Conservation (phyloP, 257 asterid genomes). For the Solanum clarkiae region DNA sequence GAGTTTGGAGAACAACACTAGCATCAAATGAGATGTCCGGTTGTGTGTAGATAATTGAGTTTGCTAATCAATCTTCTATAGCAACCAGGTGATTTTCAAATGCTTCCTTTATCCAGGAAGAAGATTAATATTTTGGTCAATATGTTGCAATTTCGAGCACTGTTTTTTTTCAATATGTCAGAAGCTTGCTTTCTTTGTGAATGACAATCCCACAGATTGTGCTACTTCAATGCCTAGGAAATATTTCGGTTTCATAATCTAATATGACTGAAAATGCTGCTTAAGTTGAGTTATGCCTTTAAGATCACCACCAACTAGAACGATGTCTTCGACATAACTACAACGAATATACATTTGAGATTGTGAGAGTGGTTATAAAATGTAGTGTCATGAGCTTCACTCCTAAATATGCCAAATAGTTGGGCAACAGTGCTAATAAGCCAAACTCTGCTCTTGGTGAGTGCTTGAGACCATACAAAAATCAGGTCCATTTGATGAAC, state of each 20-base stretch:
- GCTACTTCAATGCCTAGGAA: neutral
- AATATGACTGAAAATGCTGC: neutral
- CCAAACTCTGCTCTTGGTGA: neutral
- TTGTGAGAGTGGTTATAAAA: neutral
- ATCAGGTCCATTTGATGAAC: neutral
- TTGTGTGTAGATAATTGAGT: neutral
- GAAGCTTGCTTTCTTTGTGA: neutral
- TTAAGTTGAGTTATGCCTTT: neutral
- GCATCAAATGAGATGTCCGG: neutral
- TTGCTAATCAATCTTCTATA: neutral
- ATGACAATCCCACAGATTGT: neutral
- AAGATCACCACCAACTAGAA: neutral
- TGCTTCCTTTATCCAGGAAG: neutral
- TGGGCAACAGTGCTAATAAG: neutral
- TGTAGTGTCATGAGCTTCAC: neutral
- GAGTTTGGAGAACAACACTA: neutral
- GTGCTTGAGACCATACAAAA: neutral
- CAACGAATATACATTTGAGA: neutral
- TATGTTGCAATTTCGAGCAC: neutral
- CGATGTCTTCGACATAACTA: neutral
- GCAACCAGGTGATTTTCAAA: neutral
- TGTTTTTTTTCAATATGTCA: neutral
- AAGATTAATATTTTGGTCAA: neutral
- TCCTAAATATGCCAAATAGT: neutral
- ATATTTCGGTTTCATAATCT: too few relatives aligned